phyloP scores from a whole-genome alignment of 139 green algal genomes.

The Chlorella sp. region DNA sequence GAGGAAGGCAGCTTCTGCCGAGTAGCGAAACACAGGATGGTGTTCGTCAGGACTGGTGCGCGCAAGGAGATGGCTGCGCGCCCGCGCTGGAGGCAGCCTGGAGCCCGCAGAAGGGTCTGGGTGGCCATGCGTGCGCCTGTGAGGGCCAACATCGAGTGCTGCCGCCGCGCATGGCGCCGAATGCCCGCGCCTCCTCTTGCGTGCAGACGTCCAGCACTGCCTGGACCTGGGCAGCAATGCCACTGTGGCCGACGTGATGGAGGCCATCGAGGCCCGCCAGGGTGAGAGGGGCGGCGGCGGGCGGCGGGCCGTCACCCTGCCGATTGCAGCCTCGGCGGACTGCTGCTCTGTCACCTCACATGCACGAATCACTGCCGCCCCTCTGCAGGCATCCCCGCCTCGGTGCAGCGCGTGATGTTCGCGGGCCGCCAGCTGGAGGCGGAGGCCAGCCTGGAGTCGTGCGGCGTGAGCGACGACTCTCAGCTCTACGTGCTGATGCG shows the following conservation, averaged over 20 bases:
- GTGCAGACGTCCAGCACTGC: slow-evolving; percentile 80
- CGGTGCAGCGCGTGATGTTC: slow-evolving; percentile 82
- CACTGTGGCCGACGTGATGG: slow-evolving; percentile 84
- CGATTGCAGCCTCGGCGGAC: neutral
- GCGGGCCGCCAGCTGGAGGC: slow-evolving; percentile 79
- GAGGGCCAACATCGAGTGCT: no score
- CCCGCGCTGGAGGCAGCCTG: no score
- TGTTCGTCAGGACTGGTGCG: no score
- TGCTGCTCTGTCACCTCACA: neutral
- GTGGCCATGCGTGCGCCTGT: no score
- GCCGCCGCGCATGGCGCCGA: neutral
- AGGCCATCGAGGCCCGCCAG: slow-evolving; percentile 68
- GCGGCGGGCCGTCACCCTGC: neutral
- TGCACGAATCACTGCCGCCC: neutral
- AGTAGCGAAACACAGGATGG: no score
- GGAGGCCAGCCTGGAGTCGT: slow-evolving; percentile 56
- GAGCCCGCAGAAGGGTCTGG: no score
- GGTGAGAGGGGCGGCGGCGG: slow-evolving; percentile 53
- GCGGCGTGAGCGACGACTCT: slow-evolving; percentile 81
- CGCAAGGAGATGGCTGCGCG: no score
- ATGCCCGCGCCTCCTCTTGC: neutral
- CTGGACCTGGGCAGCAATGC: slow-evolving; percentile 64
- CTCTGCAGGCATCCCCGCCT: slow-evolving; percentile 64
- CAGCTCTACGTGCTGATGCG: slow-evolving; percentile 84
- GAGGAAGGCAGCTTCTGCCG: no score